Base-by-base conservation (phyloP, 345 rosid genomes). In the Sonneratia caseolaris region DNA sequence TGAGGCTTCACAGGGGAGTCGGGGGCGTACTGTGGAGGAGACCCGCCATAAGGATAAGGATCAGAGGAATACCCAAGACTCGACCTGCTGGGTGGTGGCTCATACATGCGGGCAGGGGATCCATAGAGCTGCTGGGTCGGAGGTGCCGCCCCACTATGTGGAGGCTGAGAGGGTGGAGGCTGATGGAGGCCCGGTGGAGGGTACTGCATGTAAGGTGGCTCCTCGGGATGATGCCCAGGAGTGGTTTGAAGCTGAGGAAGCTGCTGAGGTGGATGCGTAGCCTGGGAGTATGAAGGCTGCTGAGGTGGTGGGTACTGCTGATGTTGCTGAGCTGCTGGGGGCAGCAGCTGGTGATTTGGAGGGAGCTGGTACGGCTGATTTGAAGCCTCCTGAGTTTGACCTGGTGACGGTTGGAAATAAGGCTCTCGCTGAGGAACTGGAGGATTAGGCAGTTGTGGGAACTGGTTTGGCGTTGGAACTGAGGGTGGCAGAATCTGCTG, bases 111-210 rank as follows among this genome's bases (percentile, higher is more conserved):
- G 37, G 86, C 77, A 70, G 92, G 80, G 76, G 82, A 71, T 27
- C 83, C 88, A 68, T 82, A 91, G 77, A 82, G 87, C 59, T 80
- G 89, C 72, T 86, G 97, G 74, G 92, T 70, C 21, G 90, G 81
- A 76, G 85, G 81, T 4, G 88, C 77, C 49, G 88, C 77, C 49
- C 81, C 88, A 14, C 66, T 62, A 19, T 43, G 70, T 22, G 79
- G 71, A 38, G 88, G 83, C 42, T 81, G 88, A 72, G 87, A 88
- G 76, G 87, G 76, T 47, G 90, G 78, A 71, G 84, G 87, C 73
- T 81, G 94, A 66, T 73, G 88, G 64, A 82, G 82, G 70, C 79
- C 83, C 71, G 86, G 82, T 64, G 85, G 87, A 76, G 86, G 87
- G 66, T 68, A 68, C 12, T 40, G 70, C 70, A 42, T 65, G 62